Conservation (phyloP, 2,329 filamentous ascomycete genomes). For the Thelonectria olida region DNA sequence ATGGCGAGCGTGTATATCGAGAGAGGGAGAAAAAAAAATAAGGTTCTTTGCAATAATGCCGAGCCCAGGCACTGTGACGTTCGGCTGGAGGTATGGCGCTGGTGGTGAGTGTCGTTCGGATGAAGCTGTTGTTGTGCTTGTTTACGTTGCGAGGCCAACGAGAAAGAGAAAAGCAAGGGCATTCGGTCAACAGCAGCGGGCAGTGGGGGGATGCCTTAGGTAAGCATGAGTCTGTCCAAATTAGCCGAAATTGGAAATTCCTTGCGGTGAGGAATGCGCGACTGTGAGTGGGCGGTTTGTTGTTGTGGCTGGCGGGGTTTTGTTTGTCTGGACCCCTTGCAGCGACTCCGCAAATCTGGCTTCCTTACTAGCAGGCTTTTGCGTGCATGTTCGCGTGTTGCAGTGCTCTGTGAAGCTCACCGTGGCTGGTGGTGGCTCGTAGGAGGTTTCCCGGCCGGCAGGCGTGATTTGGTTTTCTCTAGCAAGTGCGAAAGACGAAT, state of each 20-base stretch:
- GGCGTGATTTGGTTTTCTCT: neutral
- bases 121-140: conserved; percentile 51
- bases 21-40: conserved; percentile 21
- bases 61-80: conserved; percentile 20
- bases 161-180: conserved; percentile 42
- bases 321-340: neutral
- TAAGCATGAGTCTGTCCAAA: conserved; percentile 33
- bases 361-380: neutral
- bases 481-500: no score
- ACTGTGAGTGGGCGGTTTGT: conserved; percentile 1
- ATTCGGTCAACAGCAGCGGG: conserved; percentile 11
- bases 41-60: conserved; percentile 18
- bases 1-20: conserved; percentile 20
- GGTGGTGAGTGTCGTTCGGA: conserved; percentile 36
- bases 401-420: no score
- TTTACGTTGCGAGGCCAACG: conserved; percentile 57
- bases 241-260: conserved; percentile 25
- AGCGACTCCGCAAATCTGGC: neutral
- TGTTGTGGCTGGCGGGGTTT: conserved; percentile 16
- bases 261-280: conserved; percentile 4
- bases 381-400: no score
- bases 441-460: neutral
- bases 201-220: conserved; percentile 29
- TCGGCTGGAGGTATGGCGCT: conserved; percentile 24
- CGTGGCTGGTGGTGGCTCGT: conserved; percentile 11